Evolutionary conservation across 345 rosid genomes (phyloP), one percentile per base, ranked within the genome.

Genomic region (Bretschneidera sinensis): DNA sequence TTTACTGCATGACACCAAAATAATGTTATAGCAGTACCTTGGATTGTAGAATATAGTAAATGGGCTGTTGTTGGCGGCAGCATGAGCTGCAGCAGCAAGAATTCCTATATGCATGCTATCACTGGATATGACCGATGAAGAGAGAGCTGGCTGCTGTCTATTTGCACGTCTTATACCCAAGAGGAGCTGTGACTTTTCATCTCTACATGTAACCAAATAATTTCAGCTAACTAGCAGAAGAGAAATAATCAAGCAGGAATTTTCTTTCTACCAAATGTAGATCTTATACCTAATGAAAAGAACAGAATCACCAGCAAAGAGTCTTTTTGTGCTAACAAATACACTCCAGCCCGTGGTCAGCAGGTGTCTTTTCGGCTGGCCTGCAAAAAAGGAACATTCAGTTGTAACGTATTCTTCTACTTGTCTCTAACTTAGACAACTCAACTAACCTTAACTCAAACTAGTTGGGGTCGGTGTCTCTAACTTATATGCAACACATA

Each of bases 11-110:
- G 43, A 33, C 31, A 24, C 5, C 21, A 49, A 48, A 28, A n/a
- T n/a, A 48, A 55, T 18, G 49, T 45, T 65, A 15, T 28, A 59
- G 66, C 54, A 34, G 54, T 64, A 92, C 98, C 98, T 90, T 16
- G 99, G 99, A 78, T 94, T 94, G 72, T 83, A 94, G 63, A 94
- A 94, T 61, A 94, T 77, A 50, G 87, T 88, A 65, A 94, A 94
- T 4, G 96, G 97, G 59, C 97, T 94, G 68, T 77, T 82, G 59
- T 94, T 94, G 24, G 96, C 91, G 28, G 92, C 95, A 13, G 99
- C 99, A 78, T 94, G 99, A 76, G 99, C 97, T 24, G 97, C 99
- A 57, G 97, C 99, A 55, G 97, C 99, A 67, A 94, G 99, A 68
- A 94, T 83, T 56, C 99, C 99, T 14, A 94, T 94, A 61, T 94